phyloP scores from a whole-genome alignment of 176 grass and related monocot genomes.

The Oryza meyeriana region DNA sequence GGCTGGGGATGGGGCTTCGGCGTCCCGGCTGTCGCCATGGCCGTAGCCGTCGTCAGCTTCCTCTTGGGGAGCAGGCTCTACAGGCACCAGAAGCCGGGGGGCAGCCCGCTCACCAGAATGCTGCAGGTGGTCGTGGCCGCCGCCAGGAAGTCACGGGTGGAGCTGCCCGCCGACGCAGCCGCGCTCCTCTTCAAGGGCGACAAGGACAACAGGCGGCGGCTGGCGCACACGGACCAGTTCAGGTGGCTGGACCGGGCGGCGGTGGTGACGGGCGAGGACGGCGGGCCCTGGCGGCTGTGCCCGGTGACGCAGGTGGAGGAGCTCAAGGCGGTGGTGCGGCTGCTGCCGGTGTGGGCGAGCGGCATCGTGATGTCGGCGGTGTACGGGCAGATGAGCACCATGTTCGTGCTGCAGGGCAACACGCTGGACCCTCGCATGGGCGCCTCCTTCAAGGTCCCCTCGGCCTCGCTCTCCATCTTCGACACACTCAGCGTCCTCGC shows the following conservation, averaged over 20 bases:
- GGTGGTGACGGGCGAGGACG: neutral
- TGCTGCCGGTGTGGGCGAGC: neutral
- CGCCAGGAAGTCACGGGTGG: neutral
- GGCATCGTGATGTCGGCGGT: slow-evolving; percentile 4
- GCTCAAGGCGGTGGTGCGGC: neutral
- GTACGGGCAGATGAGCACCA: slow-evolving; percentile 46
- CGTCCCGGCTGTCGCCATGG: slow-evolving; percentile 40
- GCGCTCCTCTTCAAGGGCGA: neutral
- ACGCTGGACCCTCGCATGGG: slow-evolving; percentile 35
- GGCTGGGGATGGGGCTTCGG: slow-evolving; percentile 55
- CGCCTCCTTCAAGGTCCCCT: neutral
- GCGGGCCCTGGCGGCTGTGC: neutral
- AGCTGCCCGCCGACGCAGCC: no score
- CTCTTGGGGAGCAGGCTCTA: slow-evolving; percentile 10
- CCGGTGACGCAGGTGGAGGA: neutral
- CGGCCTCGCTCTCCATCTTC: neutral
- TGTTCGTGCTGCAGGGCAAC: slow-evolving; percentile 46
- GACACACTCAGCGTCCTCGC: neutral
- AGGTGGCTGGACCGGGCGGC: neutral
- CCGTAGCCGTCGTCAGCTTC: slow-evolving; percentile 37
- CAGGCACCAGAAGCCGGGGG: neutral
- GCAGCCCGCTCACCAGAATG: neutral
- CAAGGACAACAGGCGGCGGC: no score
- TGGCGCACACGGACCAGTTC: neutral
- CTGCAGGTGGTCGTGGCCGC: neutral